Conservation (phyloP, 306 rosid species). For the Canavalia gladiata region DNA sequence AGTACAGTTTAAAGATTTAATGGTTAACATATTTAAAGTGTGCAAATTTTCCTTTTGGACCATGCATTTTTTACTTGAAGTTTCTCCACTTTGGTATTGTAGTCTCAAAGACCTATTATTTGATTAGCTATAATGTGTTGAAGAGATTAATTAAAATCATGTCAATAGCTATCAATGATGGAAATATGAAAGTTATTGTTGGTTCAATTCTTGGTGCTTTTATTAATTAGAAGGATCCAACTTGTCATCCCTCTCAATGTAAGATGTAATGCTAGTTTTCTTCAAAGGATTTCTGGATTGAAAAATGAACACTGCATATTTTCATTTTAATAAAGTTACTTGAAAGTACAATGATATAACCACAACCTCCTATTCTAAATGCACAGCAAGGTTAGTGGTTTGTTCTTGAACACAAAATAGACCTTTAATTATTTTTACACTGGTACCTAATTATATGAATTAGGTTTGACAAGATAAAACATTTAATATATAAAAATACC, state of each 20-base stretch:
- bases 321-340: no score
- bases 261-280: slow-evolving; percentile 85
- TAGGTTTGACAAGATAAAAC: no score
- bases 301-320: no score
- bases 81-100: slow-evolving; percentile 48
- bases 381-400: no score
- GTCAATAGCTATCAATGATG: slow-evolving; percentile 78
- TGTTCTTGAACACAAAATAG: no score
- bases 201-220: slow-evolving; percentile 84
- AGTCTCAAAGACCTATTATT: slow-evolving; percentile 76
- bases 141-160: slow-evolving; percentile 80
- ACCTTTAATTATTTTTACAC: no score
- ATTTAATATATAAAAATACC: no score
- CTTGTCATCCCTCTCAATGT: slow-evolving; percentile 85
- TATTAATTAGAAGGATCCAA: slow-evolving; percentile 79
- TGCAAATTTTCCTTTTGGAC: slow-evolving; percentile 25
- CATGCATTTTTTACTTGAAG: slow-evolving; percentile 35
- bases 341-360: no score
- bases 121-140: slow-evolving; percentile 82
- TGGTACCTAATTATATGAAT: no score
- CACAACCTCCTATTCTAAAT: no score
- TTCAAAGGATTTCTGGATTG: slow-evolving; percentile 74
- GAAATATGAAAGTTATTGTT: slow-evolving; percentile 73
- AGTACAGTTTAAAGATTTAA: slow-evolving; percentile 14
- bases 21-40: background rate